Evolutionary conservation across 1,284 basidiomycete genomes (phyloP).

Genomic region (Ustilago shanxiensis): DNA sequence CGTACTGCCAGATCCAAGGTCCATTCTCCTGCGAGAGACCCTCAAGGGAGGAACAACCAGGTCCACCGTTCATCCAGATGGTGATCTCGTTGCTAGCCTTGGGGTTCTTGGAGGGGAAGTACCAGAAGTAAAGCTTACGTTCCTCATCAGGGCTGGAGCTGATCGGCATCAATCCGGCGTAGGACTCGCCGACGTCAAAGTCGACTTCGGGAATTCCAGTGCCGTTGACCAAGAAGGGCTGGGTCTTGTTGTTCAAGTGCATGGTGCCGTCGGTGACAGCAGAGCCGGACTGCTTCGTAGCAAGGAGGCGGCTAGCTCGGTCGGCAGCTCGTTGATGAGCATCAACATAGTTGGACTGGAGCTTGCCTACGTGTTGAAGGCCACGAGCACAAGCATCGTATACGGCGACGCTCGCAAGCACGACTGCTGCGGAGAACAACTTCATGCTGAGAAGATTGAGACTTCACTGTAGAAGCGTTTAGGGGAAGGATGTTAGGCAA

Average conservation of each 20-base stretch:
- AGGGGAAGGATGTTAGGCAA: not conserved
- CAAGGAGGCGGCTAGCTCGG: conserved; percentile 19
- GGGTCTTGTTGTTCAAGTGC: conserved; percentile 42
- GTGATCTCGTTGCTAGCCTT: conserved; percentile 80
- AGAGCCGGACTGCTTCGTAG: conserved; percentile 19
- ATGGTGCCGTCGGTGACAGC: conserved; percentile 19
- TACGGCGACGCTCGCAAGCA: conserved; percentile 32
- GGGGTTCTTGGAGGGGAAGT: conserved; percentile 81
- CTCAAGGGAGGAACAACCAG: conserved; percentile 80
- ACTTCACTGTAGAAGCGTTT: conserved; percentile 4
- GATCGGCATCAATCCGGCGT: conserved; percentile 61
- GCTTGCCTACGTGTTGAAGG: conserved; percentile 44
- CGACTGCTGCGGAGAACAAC: conserved; percentile 22
- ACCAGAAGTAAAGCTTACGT: conserved; percentile 83
- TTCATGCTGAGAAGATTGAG: conserved; percentile 19
- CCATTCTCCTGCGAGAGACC: conserved; percentile 86
- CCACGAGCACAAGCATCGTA: conserved; percentile 40
- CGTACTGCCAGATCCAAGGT: conserved; percentile 77
- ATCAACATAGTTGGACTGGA: conserved; percentile 31
- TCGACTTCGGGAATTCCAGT: conserved; percentile 52
- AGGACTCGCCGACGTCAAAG: conserved; percentile 55
- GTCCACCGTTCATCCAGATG: conserved; percentile 76
- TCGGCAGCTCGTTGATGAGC: conserved; percentile 32
- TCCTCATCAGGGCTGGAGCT: conserved; percentile 31
- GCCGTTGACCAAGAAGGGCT: conserved; percentile 38